Evolutionary conservation across 2,329 filamentous ascomycete genomes (phyloP), one percentile per base, ranked within the genome.

Genomic region (Ophiostoma piceae): DNA sequence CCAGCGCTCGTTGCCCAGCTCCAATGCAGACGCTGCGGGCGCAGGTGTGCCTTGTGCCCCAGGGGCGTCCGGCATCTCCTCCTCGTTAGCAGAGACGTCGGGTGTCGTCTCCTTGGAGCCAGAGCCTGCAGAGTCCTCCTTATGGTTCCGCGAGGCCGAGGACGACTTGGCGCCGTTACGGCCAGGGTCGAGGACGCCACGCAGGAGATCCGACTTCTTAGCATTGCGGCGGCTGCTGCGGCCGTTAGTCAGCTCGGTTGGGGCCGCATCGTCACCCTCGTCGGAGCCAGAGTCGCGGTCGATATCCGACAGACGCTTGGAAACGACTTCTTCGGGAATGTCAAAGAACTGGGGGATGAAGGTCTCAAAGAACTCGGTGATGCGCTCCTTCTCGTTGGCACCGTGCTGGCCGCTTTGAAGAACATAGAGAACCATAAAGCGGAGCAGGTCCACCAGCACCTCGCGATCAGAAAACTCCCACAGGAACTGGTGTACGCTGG

Each of bases 101-200:
- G 95, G 94, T 0, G 94, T 97, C 0, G 91, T 93, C 75, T 95
- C 93, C 76, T 96, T 92, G 80, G 92, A 97, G 16, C 86, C 89
- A 32, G 90, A 89, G 1, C 87, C 87, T n/a, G 87, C 83, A 74
- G 32, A 22, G n/a, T 90, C 91, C 73, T 95, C 92, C 76, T 95
- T 94, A 68, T 92, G 89, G 66, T 84, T 86, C 57, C 90, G 86
- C 32, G 68, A 29, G 16, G 68, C 14, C 1, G 68, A 66, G 16
- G 68, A 66, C 51, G 86, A 84, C 73, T 87, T 86, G 47, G 68
- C 12, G 78, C 90, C 89, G 74, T 89, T 90, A 72, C 91, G 88
- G 54, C 85, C 84, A 26, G 85, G 91, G 76, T 97, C 93, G 43
- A 99, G 87, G 60, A 97, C 92, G 71, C 92, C 92, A 74, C 94